phyloP scores from a whole-genome alignment of 1,284 basidiomycete species.

The Puccinia horiana region DNA sequence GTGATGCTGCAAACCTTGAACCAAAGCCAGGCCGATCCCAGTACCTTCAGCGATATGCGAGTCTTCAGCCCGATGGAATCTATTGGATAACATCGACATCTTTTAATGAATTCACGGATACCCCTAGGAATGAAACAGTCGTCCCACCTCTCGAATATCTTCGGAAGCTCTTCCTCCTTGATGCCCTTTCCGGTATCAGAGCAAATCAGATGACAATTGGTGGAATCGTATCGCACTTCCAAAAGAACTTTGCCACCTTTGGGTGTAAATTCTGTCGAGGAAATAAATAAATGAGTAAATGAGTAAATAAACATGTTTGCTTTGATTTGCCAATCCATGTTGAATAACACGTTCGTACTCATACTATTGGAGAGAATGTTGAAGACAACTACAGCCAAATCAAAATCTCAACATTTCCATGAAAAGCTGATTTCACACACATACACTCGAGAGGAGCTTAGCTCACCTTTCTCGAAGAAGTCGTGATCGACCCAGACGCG shows the following conservation, averaged over 20 bases:
- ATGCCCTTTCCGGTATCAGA: slow-evolving; percentile 47
- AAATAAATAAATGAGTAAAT: background rate
- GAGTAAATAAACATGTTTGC: background rate
- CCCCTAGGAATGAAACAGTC: background rate
- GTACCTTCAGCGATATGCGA: slow-evolving; percentile 27
- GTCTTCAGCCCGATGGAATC: slow-evolving; percentile 40
- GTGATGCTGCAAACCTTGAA: slow-evolving; percentile 31
- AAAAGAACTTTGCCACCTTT: slow-evolving; percentile 23
- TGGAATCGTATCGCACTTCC: slow-evolving; percentile 27
- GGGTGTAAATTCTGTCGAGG: slow-evolving; percentile 41
- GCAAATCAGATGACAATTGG: slow-evolving; percentile 35
- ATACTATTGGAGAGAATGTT: slow-evolving; percentile 48
- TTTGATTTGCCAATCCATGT: background rate
- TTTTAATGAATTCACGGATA: background rate
- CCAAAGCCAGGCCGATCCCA: slow-evolving; percentile 45
- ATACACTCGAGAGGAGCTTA: background rate
- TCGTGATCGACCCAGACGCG: slow-evolving; percentile 48
- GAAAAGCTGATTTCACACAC: background rate
- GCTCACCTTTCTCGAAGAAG: slow-evolving; percentile 44
- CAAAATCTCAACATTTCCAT: slow-evolving; percentile 23
- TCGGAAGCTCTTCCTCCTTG: slow-evolving; percentile 30
- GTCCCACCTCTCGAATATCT: slow-evolving; percentile 40
- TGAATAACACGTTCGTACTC: slow-evolving; percentile 24
- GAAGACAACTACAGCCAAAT: slow-evolving; percentile 32
- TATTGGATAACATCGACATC: background rate